A percentile compares a stretch with the other conserved stretches of the same genome.
Conservation (phyloP, 371 early-diverging fungal genomes). For the Circinella minor region DNA sequence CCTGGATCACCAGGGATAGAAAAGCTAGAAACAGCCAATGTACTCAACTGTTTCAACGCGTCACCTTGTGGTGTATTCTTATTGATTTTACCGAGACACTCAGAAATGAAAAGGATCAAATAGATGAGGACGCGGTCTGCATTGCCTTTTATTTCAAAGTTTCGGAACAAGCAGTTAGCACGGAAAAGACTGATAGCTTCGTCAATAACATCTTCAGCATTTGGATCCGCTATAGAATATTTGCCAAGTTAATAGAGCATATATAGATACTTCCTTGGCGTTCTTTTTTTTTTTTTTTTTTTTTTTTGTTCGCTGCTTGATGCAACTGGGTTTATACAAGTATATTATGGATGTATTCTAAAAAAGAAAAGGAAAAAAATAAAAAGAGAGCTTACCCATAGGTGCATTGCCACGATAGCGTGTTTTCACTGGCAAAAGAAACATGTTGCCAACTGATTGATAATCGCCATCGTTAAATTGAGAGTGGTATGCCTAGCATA, state of each 20-base stretch:
- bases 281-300: too few relatives aligned
- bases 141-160: slow-evolving; percentile 96
- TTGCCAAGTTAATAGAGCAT: too few relatives aligned
- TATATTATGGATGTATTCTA: too few relatives aligned
- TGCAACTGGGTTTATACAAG: too few relatives aligned
- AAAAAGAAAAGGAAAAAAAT: too few relatives aligned
- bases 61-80: slow-evolving; percentile 69
- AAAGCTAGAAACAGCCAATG: slow-evolving; percentile 88
- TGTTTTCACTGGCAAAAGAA: slow-evolving; percentile 88
- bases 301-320: too few relatives aligned
- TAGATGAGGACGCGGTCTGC: slow-evolving; percentile 95
- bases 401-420: slow-evolving; percentile 90
- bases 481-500: slow-evolving; percentile 88
- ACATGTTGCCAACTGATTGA: slow-evolving; percentile 85
- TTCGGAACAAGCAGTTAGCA: slow-evolving; percentile 96
- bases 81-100: slow-evolving; percentile 76
- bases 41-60: slow-evolving; percentile 76
- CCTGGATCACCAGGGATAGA: slow-evolving; percentile 91
- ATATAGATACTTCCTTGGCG: too few relatives aligned
- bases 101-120: slow-evolving; percentile 89
- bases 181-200: slow-evolving; percentile 93
- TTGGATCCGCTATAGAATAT: slow-evolving; percentile 55
- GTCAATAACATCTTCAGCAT: slow-evolving; percentile 87
- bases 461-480: slow-evolving; percentile 77
- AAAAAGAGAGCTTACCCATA: slow-evolving; percentile 28